A percentile compares a stretch with the other conserved stretches of the same genome.
Conservation (phyloP, 1,284 basidiomycete species). For the Fomitopsis schrenkii region DNA sequence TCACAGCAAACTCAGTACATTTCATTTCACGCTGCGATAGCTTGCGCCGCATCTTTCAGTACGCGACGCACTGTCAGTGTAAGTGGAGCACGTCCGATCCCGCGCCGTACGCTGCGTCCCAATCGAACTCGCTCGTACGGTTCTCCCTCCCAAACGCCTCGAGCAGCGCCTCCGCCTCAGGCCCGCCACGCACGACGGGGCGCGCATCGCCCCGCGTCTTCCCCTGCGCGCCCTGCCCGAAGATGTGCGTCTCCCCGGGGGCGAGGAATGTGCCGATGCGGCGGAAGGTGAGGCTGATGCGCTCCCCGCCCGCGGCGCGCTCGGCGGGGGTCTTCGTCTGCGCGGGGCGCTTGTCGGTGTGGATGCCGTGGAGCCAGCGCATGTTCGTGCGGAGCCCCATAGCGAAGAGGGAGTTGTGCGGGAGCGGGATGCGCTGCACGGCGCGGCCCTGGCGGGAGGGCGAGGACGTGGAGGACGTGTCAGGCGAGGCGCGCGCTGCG, state of each 20-base stretch:
- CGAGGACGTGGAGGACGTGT: neutral
- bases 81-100: conserved; percentile 71
- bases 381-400: conserved; percentile 67
- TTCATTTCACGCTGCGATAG: neutral
- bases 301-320: conserved; percentile 47
- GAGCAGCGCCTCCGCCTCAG: conserved; percentile 48
- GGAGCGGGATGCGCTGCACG: conserved; percentile 61
- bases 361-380: conserved; percentile 67
- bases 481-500: conserved; percentile 11
- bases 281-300: conserved; percentile 76
- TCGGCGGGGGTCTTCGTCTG: conserved; percentile 50
- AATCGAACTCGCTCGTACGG: conserved; percentile 60
- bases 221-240: conserved; percentile 61
- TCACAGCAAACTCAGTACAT: neutral
- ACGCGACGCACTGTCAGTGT: neutral
- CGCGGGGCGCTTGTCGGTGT: conserved; percentile 61
- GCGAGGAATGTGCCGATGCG: conserved; percentile 70
- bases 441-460: conserved; percentile 24
- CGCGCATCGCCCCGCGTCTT: conserved; percentile 51
- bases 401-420: conserved; percentile 76
- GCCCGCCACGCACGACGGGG: conserved; percentile 45
- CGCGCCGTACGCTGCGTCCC: conserved; percentile 56
- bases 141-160: conserved; percentile 70
- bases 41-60: neutral
- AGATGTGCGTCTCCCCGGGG: conserved; percentile 46